phyloP scores from a whole-genome alignment of 345 rosid species.

The Melaleuca quinquenervia region DNA sequence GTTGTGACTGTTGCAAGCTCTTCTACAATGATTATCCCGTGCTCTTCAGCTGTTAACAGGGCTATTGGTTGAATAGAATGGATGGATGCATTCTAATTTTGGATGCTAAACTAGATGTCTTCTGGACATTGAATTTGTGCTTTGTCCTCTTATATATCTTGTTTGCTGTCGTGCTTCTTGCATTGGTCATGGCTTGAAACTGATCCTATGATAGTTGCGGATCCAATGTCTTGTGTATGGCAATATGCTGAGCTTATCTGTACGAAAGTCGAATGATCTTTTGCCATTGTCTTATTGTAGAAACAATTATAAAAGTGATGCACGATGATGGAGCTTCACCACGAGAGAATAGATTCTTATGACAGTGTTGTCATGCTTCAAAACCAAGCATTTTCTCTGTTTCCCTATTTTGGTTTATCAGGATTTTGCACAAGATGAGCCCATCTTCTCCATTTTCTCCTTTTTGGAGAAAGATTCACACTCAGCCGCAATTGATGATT shows the following conservation, averaged over 20 bases:
- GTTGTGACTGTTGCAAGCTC: background rate
- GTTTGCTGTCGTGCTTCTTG: background rate
- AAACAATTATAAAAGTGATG: background rate
- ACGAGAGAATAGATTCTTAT: background rate
- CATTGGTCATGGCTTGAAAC: background rate
- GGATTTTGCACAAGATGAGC: background rate
- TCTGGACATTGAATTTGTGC: background rate
- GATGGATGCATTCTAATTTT: background rate
- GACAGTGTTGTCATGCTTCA: background rate
- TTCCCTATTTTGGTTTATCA: background rate
- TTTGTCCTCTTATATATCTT: no score
- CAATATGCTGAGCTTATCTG: background rate
- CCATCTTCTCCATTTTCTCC: background rate
- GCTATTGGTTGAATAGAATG: background rate
- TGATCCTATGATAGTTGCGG: background rate
- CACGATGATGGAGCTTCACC: background rate
- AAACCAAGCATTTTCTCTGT: background rate
- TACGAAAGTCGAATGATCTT: background rate
- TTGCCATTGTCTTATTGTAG: background rate
- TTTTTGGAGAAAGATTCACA: background rate
- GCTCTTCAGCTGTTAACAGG: background rate
- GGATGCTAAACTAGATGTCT: background rate
- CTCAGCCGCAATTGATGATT: background rate
- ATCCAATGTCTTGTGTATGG: background rate
- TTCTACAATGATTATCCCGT: background rate